A percentile compares a stretch with the other conserved stretches of the same genome.
phyloP scores from a whole-genome alignment of 768 basidiomycete species.

The Rhodotorula toruloides region DNA sequence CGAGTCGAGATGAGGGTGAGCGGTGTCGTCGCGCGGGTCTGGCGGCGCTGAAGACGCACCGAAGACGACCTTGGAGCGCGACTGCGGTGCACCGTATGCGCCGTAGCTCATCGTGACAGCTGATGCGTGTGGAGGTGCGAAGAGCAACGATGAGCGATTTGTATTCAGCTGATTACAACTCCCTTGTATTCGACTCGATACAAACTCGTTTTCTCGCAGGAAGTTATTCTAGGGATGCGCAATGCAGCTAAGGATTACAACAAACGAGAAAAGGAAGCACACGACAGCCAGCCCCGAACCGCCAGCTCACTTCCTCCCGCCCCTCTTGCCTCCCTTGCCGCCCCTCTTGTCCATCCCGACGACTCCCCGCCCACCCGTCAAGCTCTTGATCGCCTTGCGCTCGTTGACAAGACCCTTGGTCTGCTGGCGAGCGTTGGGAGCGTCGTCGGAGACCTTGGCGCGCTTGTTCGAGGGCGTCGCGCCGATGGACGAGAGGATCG shows the following conservation, averaged over 20 bases:
- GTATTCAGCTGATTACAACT: neutral
- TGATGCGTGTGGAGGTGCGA: neutral
- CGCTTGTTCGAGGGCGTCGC: conserved; percentile 59
- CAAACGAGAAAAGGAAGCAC: too few relatives aligned
- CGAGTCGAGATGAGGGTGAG: neutral
- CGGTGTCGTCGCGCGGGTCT: neutral
- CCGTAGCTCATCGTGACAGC: conserved; percentile 21
- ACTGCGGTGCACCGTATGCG: conserved; percentile 28
- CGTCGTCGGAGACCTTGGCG: conserved; percentile 50
- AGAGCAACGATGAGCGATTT: neutral
- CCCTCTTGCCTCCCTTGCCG: conserved; percentile 10
- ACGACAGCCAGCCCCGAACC: neutral
- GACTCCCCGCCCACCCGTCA: conserved; percentile 32
- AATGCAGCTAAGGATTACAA: neutral
- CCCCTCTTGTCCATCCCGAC: conserved; percentile 30
- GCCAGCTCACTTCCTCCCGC: conserved; percentile 5
- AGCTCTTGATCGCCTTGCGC: conserved; percentile 67
- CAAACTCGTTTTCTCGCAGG: too few relatives aligned
- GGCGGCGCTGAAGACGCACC: conserved; percentile 8
- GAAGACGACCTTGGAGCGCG: conserved; percentile 36
- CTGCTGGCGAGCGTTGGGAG: conserved; percentile 48
- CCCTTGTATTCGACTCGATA: too few relatives aligned
- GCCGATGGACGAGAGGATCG: conserved; percentile 68
- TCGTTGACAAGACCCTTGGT: conserved; percentile 63
- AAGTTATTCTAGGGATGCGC: too few relatives aligned